Conservation (phyloP, 345 rosid genomes). For the Schrenkiella parvula region DNA sequence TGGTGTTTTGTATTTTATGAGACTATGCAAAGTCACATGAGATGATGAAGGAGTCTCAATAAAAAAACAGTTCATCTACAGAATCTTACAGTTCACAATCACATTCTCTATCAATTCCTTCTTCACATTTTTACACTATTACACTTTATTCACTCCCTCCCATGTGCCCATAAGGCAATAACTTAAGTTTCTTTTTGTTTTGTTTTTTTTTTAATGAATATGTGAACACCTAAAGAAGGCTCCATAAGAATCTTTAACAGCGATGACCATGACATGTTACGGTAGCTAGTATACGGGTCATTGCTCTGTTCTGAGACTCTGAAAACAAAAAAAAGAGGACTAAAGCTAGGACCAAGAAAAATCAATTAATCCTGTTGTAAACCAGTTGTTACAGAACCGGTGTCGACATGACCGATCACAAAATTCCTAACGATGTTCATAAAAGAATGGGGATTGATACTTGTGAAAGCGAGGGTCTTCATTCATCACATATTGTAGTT, state of each 20-base stretch:
- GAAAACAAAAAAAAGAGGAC: neutral
- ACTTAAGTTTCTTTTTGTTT: neutral
- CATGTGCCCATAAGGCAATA: conserved; percentile 21
- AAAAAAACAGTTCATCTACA: conserved; percentile 20
- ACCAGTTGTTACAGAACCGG: conserved; percentile 1
- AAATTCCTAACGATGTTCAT: neutral
- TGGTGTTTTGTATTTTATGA: conserved; percentile 3
- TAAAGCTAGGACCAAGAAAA: neutral
- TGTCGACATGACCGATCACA: neutral
- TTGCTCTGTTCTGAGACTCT: neutral
- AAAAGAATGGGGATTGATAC: neutral
- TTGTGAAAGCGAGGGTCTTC: neutral
- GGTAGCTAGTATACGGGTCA: neutral
- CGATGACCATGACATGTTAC: neutral
- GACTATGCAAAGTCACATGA: conserved; percentile 31
- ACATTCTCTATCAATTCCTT: conserved; percentile 27
- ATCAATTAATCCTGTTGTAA: neutral
- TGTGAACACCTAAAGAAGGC: neutral
- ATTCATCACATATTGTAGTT: neutral
- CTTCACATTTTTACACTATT: conserved; percentile 1
- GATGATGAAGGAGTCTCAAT: conserved; percentile 16
- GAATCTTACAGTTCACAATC: conserved; percentile 23
- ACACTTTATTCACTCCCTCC: conserved; percentile 9
- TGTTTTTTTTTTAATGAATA: neutral
- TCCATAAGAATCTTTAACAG: neutral